Evolutionary conservation across 1,139 yeast species (phyloP), one percentile per base, ranked within the genome.

Genomic region (Kodamaea arcana): DNA sequence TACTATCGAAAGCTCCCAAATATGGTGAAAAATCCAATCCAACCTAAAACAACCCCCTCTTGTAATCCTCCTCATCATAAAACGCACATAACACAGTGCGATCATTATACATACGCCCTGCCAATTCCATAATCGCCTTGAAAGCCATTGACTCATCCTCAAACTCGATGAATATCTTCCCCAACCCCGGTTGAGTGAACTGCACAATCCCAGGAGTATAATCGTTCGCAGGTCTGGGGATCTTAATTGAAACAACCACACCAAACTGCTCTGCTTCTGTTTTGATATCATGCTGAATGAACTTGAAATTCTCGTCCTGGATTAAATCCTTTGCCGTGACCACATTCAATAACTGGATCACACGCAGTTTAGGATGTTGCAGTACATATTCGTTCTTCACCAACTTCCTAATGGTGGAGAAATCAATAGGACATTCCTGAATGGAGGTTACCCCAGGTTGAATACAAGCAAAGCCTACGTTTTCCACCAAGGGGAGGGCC

Each of bases 151-250:
- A 71, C 4, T 65, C 61, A 13, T 66, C 64, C 2, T 65, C 70
- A 56, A 82, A 87, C 54, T 82, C 80, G 26, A 85, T 75, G 52
- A 69, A 87, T 0, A 85, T 69, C 46, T 77, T 81, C 0, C 96
- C 96, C 27, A 82, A 72, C 3, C 86, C 87, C 1, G 79, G 74
- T 26, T 67, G 65, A 14, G 62, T 50, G 47, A 71, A 58, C 53
- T 77, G 69, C 43, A 60, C 58, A 23, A 67, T 48, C 0, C 71
- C 72, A 2, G 72, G 70, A 0, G 65, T 56, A 33, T 52, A 73
- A 27, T 73, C 78, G 20, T 69, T 66, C 2, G 71, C 69, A 0
- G 92, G 92, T 44, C 75, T 65, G 0, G 94, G 90, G n/a, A 87
- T 75, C 40, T 69, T 71, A 3, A 86, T 59, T 4, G 75, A 65